phyloP scores from a whole-genome alignment of 176 grass and related monocot species.

The Triticum dicoccoides region DNA sequence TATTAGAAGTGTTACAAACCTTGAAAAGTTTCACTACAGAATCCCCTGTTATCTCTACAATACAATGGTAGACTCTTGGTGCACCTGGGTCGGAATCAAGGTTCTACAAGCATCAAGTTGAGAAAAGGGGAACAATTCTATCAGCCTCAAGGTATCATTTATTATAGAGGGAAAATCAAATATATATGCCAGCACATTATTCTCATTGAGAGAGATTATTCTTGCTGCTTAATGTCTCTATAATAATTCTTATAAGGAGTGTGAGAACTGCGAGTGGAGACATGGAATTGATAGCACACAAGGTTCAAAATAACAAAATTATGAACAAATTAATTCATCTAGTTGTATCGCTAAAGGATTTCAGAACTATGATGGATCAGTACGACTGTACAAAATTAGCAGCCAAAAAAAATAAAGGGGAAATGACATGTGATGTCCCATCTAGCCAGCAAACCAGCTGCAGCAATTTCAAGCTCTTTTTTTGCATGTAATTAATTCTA shows the following conservation, averaged over 20 bases:
- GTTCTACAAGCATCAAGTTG: constrained; percentile 43
- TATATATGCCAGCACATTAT: background rate
- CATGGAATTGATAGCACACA: background rate
- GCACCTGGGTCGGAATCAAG: constrained; percentile 51
- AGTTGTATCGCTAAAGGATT: background rate
- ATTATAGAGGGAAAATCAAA: background rate
- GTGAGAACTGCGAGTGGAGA: background rate
- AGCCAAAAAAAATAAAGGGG: background rate
- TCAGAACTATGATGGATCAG: background rate
- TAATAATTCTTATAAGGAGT: background rate
- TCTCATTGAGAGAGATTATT: background rate
- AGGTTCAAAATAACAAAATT: background rate
- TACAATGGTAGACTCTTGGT: constrained; percentile 60
- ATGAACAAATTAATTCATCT: background rate
- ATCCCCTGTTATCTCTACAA: constrained; percentile 47
- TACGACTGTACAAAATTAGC: background rate
- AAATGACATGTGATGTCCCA: background rate
- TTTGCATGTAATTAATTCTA: background rate
- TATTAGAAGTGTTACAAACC: constrained; percentile 31
- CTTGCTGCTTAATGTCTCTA: background rate
- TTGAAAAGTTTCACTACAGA: constrained; percentile 35
- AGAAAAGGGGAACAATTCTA: background rate
- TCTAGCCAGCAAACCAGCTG: background rate
- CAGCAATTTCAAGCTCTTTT: background rate
- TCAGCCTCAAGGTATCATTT: constrained; percentile 2